These are phyloP conservation scores for Lipomyces mesembrius DNA, from an alignment of 805 yeast species.

Conservation along the genomic window DNA sequence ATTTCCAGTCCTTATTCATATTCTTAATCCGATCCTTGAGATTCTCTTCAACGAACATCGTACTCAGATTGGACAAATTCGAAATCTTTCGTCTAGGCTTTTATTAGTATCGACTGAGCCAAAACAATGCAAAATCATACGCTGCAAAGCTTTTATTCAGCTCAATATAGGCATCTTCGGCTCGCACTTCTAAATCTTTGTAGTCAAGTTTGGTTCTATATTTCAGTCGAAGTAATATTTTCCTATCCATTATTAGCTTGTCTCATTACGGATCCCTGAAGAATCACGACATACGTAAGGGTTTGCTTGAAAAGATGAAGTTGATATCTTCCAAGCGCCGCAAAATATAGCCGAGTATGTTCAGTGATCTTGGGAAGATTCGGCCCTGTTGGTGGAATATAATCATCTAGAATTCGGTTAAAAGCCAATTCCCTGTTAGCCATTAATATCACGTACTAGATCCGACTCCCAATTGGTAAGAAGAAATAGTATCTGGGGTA, in stretches of 20 bases:
- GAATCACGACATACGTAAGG: constrained; percentile 9
- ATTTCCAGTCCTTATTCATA: constrained; percentile 29
- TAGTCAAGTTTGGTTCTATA: constrained; percentile 13
- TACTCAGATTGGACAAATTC: constrained; percentile 12
- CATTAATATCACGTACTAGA: constrained; percentile 11
- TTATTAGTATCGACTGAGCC: background rate
- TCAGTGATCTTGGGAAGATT: constrained; percentile 20
- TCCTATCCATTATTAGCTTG: background rate
- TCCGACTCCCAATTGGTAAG: constrained; percentile 19
- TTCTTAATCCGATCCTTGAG: constrained; percentile 27
- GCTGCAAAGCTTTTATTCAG: constrained; percentile 29
- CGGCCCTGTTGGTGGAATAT: constrained; percentile 34
- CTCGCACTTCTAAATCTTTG: constrained; percentile 21
- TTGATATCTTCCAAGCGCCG: constrained; percentile 4
- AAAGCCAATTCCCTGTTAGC: background rate
- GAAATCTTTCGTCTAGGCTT: constrained; percentile 7
- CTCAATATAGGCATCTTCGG: constrained; percentile 17
- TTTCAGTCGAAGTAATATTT: constrained; percentile 14
- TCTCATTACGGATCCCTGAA: background rate
- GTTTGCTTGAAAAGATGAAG: constrained; percentile 13
- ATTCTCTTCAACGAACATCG: constrained; percentile 27
- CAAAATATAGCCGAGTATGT: constrained; percentile 16
- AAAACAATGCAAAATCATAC: constrained; percentile 15
- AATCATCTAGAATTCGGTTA: constrained; percentile 22
- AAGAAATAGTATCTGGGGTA: background rate